These are phyloP conservation scores for Yamagishiella unicocca DNA, from an alignment of 139 green algal genomes.

Conservation along the genomic window DNA sequence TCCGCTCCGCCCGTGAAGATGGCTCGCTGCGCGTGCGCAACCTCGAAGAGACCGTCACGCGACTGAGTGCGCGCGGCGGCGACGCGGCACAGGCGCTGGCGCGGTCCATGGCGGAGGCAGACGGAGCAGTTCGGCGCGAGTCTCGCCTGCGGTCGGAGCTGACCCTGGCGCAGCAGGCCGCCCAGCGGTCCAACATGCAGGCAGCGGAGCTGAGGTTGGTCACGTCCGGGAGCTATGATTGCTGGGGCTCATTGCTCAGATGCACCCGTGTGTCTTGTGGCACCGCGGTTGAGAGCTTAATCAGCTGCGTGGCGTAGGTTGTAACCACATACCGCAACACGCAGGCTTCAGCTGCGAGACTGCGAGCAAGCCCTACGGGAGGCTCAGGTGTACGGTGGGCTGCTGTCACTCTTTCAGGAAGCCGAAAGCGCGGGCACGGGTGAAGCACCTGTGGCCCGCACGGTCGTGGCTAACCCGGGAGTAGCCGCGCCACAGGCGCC, in stretches of 20 bases:
- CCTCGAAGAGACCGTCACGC: conserved; percentile 63
- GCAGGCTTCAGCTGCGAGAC: conserved; percentile 26
- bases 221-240: background rate
- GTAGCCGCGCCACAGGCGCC: too few species aligned
- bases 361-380: conserved; percentile 33
- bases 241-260: background rate
- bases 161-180: conserved; percentile 46
- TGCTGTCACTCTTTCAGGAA: background rate
- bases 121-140: conserved; percentile 41
- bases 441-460: too few species aligned
- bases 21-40: conserved; percentile 53
- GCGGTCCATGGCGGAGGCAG: conserved; percentile 20
- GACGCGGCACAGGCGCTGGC: conserved; percentile 44
- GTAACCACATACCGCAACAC: background rate
- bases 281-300: too few species aligned
- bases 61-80: conserved; percentile 35
- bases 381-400: conserved; percentile 40
- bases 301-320: background rate
- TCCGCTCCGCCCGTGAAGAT: conserved; percentile 58
- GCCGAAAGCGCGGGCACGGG: too few species aligned
- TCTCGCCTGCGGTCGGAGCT: conserved; percentile 37
- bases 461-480: too few species aligned
- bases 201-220: conserved; percentile 50
- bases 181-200: conserved; percentile 48
- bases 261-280: too few species aligned